These are phyloP conservation scores for Teratosphaeria gauchensis DNA, from an alignment of 2,329 filamentous ascomycete species.

Conservation along the genomic window DNA sequence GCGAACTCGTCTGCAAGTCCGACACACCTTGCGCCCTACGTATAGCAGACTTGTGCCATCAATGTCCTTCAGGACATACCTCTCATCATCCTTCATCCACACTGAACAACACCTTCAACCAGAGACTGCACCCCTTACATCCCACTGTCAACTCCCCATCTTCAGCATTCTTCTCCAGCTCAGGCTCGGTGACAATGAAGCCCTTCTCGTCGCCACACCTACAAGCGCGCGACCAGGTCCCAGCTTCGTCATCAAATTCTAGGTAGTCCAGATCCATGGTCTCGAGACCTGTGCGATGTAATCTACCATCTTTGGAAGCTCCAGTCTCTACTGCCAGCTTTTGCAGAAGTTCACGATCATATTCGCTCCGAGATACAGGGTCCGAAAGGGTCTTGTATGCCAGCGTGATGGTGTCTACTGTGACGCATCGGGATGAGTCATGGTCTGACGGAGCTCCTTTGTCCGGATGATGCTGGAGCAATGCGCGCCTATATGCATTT, in stretches of 20 bases:
- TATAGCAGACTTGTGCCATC: too few species aligned
- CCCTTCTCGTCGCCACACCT: constrained; percentile 50
- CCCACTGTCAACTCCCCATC: constrained; percentile 50
- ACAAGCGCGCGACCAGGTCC: constrained; percentile 44
- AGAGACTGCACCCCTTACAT: constrained; percentile 55
- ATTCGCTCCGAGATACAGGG: constrained; percentile 34
- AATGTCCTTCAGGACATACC: not conserved
- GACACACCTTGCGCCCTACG: too few species aligned
- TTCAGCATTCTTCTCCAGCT: constrained; percentile 42
- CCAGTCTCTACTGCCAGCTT: not conserved
- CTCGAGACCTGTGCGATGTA: constrained; percentile 43
- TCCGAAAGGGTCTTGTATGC: constrained; percentile 47
- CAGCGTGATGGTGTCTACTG: constrained; percentile 50
- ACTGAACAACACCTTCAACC: constrained; percentile 51
- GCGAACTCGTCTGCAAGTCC: too few species aligned
- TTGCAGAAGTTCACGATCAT: constrained; percentile 33
- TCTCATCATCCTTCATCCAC: constrained; percentile 32
- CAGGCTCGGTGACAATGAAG: constrained; percentile 45
- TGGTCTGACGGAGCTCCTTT: constrained; percentile 26
- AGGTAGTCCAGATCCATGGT: constrained; percentile 50
- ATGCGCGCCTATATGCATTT: constrained; percentile 46
- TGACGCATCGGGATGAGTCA: constrained; percentile 11
- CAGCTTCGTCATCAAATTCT: constrained; percentile 28
- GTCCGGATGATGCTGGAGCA: constrained; percentile 52
- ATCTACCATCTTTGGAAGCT: not conserved